Evolutionary conservation across 2,329 filamentous ascomycete genomes (phyloP).

Genomic region (Fusarium protoensiforme): DNA sequence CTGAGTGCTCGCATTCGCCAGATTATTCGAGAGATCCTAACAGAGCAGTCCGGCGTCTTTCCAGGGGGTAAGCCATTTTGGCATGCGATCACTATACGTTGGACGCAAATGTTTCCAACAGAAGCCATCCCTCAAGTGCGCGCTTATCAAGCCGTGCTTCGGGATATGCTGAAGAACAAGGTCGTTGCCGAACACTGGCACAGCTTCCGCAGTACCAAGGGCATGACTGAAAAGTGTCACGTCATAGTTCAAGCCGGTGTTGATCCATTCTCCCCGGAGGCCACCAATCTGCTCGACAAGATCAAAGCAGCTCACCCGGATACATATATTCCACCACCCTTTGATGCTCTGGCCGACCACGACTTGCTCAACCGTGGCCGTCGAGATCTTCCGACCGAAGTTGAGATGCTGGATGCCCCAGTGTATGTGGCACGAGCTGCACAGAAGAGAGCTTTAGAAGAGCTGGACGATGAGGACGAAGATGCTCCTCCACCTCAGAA

Average conservation of each 20-base stretch:
- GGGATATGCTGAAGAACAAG: slow-evolving; percentile 51
- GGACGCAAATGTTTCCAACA: slow-evolving; percentile 53
- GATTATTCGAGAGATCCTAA: slow-evolving; percentile 45
- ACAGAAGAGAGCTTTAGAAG: slow-evolving; percentile 46
- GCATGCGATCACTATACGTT: slow-evolving; percentile 58
- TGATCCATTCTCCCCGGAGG: slow-evolving; percentile 55
- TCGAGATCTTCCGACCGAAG: slow-evolving; percentile 53
- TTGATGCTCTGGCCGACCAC: slow-evolving; percentile 25
- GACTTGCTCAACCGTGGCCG: slow-evolving; percentile 46
- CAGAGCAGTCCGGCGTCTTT: slow-evolving; percentile 57
- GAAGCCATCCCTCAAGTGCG: slow-evolving; percentile 55
- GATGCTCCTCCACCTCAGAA: slow-evolving; percentile 31
- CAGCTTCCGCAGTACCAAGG: slow-evolving; percentile 54
- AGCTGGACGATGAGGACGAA: slow-evolving; percentile 34
- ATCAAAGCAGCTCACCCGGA: slow-evolving; percentile 60
- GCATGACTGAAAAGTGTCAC: slow-evolving; percentile 57
- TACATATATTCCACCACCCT: slow-evolving; percentile 42
- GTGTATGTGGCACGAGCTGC: slow-evolving; percentile 58
- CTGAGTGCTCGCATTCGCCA: slow-evolving; percentile 35
- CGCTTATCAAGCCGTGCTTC: slow-evolving; percentile 52
- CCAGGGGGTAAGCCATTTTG: slow-evolving; percentile 63
- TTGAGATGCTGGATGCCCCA: slow-evolving; percentile 62
- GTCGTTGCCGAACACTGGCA: slow-evolving; percentile 55
- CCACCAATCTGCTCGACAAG: slow-evolving; percentile 56
- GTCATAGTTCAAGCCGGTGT: slow-evolving; percentile 56